phyloP scores from a whole-genome alignment of 176 grass and related monocot genomes.

The Tuctoria greenei region DNA sequence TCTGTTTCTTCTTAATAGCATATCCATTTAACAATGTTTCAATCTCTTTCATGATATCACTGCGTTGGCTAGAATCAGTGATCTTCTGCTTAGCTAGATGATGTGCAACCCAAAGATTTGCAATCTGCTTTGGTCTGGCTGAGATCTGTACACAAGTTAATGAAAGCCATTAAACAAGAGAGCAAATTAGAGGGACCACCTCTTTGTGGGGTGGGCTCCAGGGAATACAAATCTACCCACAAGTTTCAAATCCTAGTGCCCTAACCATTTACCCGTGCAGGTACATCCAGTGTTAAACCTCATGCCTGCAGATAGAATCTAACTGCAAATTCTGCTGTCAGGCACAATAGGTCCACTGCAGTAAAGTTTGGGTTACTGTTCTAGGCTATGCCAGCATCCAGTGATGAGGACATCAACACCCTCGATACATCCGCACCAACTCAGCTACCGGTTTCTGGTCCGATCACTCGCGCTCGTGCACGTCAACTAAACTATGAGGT shows the following conservation, averaged over 20 bases:
- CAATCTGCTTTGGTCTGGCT: constrained; percentile 31
- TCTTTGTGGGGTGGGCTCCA: too few relatives aligned
- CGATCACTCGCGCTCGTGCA: too few relatives aligned
- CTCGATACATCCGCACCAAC: too few relatives aligned
- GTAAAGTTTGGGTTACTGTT: not conserved
- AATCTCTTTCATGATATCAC: constrained; percentile 38
- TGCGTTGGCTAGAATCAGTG: constrained; percentile 14
- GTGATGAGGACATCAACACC: too few relatives aligned
- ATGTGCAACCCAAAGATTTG: constrained; percentile 1
- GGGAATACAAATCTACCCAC: not conserved
- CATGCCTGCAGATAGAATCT: not conserved
- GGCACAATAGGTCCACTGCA: not conserved
- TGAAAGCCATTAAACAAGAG: constrained; percentile 20
- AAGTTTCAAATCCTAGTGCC: not conserved
- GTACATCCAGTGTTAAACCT: not conserved
- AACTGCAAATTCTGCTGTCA: not conserved
- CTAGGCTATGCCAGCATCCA: not conserved
- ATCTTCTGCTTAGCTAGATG: constrained; percentile 34
- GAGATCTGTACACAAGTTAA: constrained; percentile 28
- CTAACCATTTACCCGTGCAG: not conserved
- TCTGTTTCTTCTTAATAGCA: constrained; percentile 21
- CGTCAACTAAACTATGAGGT: too few relatives aligned
- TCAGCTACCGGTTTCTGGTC: too few relatives aligned
- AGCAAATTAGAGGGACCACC: not conserved
- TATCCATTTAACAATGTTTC: constrained; percentile 25